Percentiles rank a stretch among this genome's conserved stretches.
phyloP scores from a whole-genome alignment of 169 alveolate species.

The Cytauxzoon felis region DNA sequence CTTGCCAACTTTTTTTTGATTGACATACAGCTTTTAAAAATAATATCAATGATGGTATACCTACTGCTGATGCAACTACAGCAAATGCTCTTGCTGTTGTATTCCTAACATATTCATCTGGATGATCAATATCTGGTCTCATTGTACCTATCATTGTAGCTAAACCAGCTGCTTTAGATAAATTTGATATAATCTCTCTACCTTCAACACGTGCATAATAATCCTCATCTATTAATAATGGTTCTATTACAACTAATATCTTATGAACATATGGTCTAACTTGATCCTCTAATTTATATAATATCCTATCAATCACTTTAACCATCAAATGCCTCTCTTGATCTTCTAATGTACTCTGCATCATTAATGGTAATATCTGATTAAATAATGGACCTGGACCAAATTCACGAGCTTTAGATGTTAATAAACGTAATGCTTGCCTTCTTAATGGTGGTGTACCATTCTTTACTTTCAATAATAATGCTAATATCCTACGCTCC shows the following conservation, averaged over 20 bases:
- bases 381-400: conserved; percentile 97
- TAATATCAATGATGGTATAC: conserved; percentile 94
- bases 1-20: conserved; percentile 96
- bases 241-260: conserved; percentile 97
- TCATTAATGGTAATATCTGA: conserved; percentile 96
- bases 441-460: conserved; percentile 98
- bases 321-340: conserved; percentile 98
- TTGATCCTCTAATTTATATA: conserved; percentile 92
- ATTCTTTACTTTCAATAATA: conserved; percentile 93
- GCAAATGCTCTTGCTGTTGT: conserved; percentile 99
- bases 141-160: conserved; percentile 99
- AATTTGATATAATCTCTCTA: conserved; percentile 93
- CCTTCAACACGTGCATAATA: conserved; percentile 99
- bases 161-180: conserved; percentile 95
- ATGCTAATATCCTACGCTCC: conserved; percentile 92
- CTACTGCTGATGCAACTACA: conserved; percentile 98
- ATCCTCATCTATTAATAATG: conserved; percentile 98
- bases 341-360: conserved; percentile 94
- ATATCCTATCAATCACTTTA: conserved; percentile 95
- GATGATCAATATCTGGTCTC: conserved; percentile 99
- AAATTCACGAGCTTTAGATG: conserved; percentile 95
- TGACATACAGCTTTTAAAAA: conserved; percentile 98
- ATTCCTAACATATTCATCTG: conserved; percentile 98
- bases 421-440: conserved; percentile 90
- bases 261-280: conserved; percentile 98